phyloP scores from a whole-genome alignment of 2,329 filamentous ascomycete genomes.

The Xylariomycetidae sp. region DNA sequence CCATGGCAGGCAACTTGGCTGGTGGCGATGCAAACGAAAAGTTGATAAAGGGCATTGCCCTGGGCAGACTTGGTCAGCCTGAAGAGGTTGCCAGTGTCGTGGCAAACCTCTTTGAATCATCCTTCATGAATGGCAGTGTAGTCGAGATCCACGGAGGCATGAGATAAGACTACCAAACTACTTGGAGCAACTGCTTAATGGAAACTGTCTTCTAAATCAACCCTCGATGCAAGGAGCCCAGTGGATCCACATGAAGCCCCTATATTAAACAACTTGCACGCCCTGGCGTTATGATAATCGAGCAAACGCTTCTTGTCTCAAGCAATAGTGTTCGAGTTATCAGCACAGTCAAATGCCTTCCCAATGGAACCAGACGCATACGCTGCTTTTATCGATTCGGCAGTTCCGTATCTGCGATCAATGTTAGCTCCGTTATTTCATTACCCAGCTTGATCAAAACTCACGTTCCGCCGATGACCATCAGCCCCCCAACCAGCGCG shows the following conservation, averaged over 20 bases:
- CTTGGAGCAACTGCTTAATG: too few species aligned
- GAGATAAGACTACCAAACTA: too few species aligned
- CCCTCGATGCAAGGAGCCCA: too few species aligned
- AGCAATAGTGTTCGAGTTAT: slow-evolving; percentile 16
- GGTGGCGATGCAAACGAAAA: slow-evolving; percentile 34
- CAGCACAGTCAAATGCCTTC: slow-evolving; percentile 21
- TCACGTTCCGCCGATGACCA: slow-evolving; percentile 24
- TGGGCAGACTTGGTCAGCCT: slow-evolving; percentile 13
- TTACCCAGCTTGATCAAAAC: slow-evolving; percentile 6
- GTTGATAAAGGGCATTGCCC: slow-evolving; percentile 10
- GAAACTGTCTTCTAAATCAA: too few species aligned
- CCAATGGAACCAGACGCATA: slow-evolving; percentile 17
- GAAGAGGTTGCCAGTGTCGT: slow-evolving; percentile 28
- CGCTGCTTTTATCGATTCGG: slow-evolving; percentile 18
- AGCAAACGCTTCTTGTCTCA: not conserved
- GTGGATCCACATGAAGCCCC: too few species aligned
- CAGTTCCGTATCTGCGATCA: slow-evolving; percentile 17
- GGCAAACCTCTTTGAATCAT: slow-evolving; percentile 27
- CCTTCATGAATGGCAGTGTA: slow-evolving; percentile 48
- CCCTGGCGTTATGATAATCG: too few species aligned
- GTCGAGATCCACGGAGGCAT: slow-evolving; percentile 44
- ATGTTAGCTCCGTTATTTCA: not conserved
- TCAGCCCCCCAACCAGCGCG: slow-evolving; percentile 17
- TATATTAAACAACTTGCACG: too few species aligned
- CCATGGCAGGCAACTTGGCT: slow-evolving; percentile 36